A percentile compares a stretch with the other conserved stretches of the same genome.
Conservation (phyloP, 257 asterid genomes). For the Fraxinus excelsior region DNA sequence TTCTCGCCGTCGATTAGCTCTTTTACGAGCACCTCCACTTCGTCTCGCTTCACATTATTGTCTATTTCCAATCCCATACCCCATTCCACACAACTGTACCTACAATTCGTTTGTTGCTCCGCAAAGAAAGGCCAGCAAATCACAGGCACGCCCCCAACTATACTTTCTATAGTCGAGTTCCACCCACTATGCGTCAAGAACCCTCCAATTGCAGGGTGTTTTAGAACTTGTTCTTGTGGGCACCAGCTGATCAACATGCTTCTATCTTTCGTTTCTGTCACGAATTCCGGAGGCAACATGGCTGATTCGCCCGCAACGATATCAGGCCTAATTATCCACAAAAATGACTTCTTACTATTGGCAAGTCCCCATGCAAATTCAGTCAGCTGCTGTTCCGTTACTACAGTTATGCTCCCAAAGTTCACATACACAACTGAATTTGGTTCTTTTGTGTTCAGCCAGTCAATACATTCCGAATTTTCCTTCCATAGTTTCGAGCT, state of each 20-base stretch:
- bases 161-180: slow-evolving; percentile 52
- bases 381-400: slow-evolving; percentile 41
- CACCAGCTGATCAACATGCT: slow-evolving; percentile 55
- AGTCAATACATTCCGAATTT: slow-evolving; percentile 33
- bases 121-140: slow-evolving; percentile 20
- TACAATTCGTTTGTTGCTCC: slow-evolving; percentile 16
- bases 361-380: slow-evolving; percentile 69
- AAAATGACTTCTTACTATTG: slow-evolving; percentile 39
- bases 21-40: slow-evolving; percentile 13
- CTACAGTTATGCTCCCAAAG: slow-evolving; percentile 55
- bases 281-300: slow-evolving; percentile 46
- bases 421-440: slow-evolving; percentile 55
- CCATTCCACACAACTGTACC: slow-evolving; percentile 9
- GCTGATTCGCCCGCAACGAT: slow-evolving; percentile 45
- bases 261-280: slow-evolving; percentile 41
- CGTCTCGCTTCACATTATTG: slow-evolving; percentile 13
- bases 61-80: slow-evolving; percentile 8
- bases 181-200: slow-evolving; percentile 60
- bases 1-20: slow-evolving; percentile 15
- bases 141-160: slow-evolving; percentile 3
- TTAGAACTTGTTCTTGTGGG: slow-evolving; percentile 50
- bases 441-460: slow-evolving; percentile 44
- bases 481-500: slow-evolving; percentile 55
- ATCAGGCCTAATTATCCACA: slow-evolving; percentile 64
- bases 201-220: slow-evolving; percentile 53